phyloP scores from a whole-genome alignment of 2,329 filamentous ascomycete species.

The Metarhizium sp. region DNA sequence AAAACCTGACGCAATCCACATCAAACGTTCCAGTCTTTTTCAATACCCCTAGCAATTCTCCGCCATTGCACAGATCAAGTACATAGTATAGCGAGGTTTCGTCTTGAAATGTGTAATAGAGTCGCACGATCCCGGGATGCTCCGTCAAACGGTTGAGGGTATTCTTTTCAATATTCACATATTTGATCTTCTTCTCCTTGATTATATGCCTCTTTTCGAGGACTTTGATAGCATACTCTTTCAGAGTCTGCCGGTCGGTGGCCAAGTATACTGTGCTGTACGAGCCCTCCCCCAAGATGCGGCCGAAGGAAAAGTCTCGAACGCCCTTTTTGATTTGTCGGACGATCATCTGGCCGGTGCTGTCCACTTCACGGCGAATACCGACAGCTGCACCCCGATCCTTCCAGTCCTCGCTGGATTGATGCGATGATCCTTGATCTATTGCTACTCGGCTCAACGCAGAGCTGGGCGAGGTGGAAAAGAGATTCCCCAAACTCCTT shows the following conservation, averaged over 20 bases:
- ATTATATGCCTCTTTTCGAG: slow-evolving; percentile 98
- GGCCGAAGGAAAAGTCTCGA: slow-evolving; percentile 89
- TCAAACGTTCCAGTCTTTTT: slow-evolving; percentile 95
- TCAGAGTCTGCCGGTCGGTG: slow-evolving; percentile 85
- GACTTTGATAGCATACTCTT: slow-evolving; percentile 97
- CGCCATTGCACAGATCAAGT: slow-evolving; percentile 82
- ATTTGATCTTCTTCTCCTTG: slow-evolving; percentile 99
- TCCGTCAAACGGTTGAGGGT: slow-evolving; percentile 93
- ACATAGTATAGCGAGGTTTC: slow-evolving; percentile 95
- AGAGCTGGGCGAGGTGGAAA: slow-evolving; percentile 10
- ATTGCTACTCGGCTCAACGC: slow-evolving; percentile 26
- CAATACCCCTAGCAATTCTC: slow-evolving; percentile 82
- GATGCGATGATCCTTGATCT: not conserved
- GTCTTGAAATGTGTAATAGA: slow-evolving; percentile 99
- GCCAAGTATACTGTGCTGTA: slow-evolving; percentile 94
- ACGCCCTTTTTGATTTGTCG: slow-evolving; percentile 93
- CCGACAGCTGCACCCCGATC: slow-evolving; percentile 86
- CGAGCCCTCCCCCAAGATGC: slow-evolving; percentile 86
- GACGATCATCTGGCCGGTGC: slow-evolving; percentile 70
- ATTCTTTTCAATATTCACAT: slow-evolving; percentile 99
- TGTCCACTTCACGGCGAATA: slow-evolving; percentile 73
- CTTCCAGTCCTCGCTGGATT: slow-evolving; percentile 82
- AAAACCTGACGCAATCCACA: slow-evolving; percentile 87
- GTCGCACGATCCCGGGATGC: slow-evolving; percentile 87
- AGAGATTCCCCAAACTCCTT: slow-evolving; percentile 41